These are phyloP conservation scores for Rhododendron williamsianum DNA, from an alignment of 148 eudicot genomes.

Conservation along the genomic window DNA sequence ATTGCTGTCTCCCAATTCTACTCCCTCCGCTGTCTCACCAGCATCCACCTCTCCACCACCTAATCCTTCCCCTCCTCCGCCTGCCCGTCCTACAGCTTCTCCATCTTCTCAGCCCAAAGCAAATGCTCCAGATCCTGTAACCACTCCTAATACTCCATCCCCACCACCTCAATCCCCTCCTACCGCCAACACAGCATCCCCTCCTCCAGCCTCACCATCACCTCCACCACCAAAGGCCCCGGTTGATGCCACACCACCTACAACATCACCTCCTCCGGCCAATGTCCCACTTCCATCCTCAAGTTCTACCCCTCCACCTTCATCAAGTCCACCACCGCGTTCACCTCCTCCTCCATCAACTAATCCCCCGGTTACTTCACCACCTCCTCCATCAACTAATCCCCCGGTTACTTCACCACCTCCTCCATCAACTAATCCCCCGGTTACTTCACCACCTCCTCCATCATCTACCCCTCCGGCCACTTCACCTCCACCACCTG, in stretches of 20 bases:
- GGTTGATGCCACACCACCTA: conserved; percentile 21
- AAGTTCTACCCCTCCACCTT: conserved; percentile 29
- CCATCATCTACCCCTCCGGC: neutral
- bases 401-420: conserved; percentile 27
- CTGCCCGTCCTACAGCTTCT: conserved; percentile 15
- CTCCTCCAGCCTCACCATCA: conserved; percentile 26
- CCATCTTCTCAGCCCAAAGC: conserved; percentile 28
- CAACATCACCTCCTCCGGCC: conserved; percentile 12
- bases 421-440: conserved; percentile 10
- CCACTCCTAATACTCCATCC: conserved; percentile 16
- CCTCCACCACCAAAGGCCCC: conserved; percentile 37
- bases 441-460: conserved; percentile 14
- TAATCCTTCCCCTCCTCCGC: conserved; percentile 12
- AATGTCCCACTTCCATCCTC: conserved; percentile 14
- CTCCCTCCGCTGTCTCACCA: conserved; percentile 34
- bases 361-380: conserved; percentile 17
- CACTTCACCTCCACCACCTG: conserved; percentile 22
- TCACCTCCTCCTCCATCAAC: conserved; percentile 26
- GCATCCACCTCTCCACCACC: conserved; percentile 17
- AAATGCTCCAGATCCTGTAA: conserved; percentile 22
- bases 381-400: conserved; percentile 24
- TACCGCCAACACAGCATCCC: conserved; percentile 18
- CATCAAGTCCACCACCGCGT: conserved; percentile 20
- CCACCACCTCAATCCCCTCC: conserved; percentile 34
- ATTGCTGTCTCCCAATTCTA: conserved; percentile 38